Conservation (phyloP, 1,139 yeast genomes). For the Sugiyamaella xylanicola region DNA sequence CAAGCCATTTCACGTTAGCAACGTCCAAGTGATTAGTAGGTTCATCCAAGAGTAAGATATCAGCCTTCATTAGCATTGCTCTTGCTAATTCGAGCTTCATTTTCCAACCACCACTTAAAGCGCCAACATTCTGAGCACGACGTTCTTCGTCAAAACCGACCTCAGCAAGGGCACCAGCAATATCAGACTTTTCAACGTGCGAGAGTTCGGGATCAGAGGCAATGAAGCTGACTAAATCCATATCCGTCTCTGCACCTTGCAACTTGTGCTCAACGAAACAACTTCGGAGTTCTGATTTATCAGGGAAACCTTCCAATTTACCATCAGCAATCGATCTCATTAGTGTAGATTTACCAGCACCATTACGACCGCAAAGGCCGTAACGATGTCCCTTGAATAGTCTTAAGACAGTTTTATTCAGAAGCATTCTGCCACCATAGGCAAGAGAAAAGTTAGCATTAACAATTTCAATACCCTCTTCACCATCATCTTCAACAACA, state of each 20-base stretch:
- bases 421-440: slow-evolving; percentile 94
- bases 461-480: slow-evolving; percentile 85
- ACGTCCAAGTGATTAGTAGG: slow-evolving; percentile 99
- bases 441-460: slow-evolving; percentile 95
- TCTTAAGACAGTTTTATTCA: slow-evolving; percentile 87
- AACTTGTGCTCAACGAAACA: slow-evolving; percentile 97
- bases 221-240: slow-evolving; percentile 85
- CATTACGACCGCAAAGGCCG: slow-evolving; percentile 97
- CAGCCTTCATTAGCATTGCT: slow-evolving; percentile 98
- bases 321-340: slow-evolving; percentile 98
- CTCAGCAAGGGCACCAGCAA: slow-evolving; percentile 69
- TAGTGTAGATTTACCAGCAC: slow-evolving; percentile 97
- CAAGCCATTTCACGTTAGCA: slow-evolving; percentile 88
- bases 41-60: slow-evolving; percentile 90
- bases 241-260: slow-evolving; percentile 92
- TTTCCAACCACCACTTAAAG: slow-evolving; percentile 98
- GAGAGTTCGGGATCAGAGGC: slow-evolving; percentile 85
- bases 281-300: slow-evolving; percentile 80
- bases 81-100: slow-evolving; percentile 98
- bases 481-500: slow-evolving; percentile 60
- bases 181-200: slow-evolving; percentile 64
- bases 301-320: slow-evolving; percentile 97
- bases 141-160: slow-evolving; percentile 94
- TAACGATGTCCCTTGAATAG: slow-evolving; percentile 93
- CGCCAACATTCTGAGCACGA: slow-evolving; percentile 86